Base-by-base conservation (phyloP, 2,329 filamentous ascomycete species). In the Orbilia quercus region DNA sequence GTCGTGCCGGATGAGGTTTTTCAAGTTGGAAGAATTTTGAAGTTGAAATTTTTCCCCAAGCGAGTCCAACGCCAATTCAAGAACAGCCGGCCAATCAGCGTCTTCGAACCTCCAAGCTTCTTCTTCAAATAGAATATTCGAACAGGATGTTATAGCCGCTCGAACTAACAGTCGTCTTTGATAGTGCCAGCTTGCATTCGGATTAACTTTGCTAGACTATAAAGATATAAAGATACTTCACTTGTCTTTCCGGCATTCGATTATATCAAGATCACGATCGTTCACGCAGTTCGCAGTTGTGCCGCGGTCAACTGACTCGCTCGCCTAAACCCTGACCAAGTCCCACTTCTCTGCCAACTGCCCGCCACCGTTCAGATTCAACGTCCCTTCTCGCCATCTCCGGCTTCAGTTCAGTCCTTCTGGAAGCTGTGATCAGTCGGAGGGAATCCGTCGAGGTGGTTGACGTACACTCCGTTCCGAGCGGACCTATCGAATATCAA, bases 11-110 rank as follows among this genome's bases (percentile, higher is more conserved):
- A 34, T 38, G 47, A 67, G 28, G 47, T 47, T 57, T 58, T 22
- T 57, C 20, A 7, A 22, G 31, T 36, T 18, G 7, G 16, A 40
- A 40, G 51, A 53, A 44, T 1, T 47, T 50, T 44, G 42, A 66
- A 31, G 36, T 66, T 60, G 48, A 55, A 55, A 65, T 48, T 65
- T 69, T 60, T n/a, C n/a, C 36, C 42, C 31, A 50, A 59, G 63
- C 63, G 63, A 67, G 42, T 3, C 2, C 42, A 45, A 22, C 16
- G 22, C 14, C 42, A 18, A 20, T 45, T 7, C 2, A 20, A 18
- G 7, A 18, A 4, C 7, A 22, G 5, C 14, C 9, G n/a, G 42
- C 42, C 16, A 45, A 45, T 20, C 16, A 22, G 20, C 42, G 22
- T 7, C 42, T 12, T 9, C 7, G 16, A 12, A 45, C 7, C 6